A percentile compares a stretch with the other conserved stretches of the same genome.
phyloP scores from a whole-genome alignment of 495 filamentous ascomycete genomes.

The Aspergillus panamensis region DNA sequence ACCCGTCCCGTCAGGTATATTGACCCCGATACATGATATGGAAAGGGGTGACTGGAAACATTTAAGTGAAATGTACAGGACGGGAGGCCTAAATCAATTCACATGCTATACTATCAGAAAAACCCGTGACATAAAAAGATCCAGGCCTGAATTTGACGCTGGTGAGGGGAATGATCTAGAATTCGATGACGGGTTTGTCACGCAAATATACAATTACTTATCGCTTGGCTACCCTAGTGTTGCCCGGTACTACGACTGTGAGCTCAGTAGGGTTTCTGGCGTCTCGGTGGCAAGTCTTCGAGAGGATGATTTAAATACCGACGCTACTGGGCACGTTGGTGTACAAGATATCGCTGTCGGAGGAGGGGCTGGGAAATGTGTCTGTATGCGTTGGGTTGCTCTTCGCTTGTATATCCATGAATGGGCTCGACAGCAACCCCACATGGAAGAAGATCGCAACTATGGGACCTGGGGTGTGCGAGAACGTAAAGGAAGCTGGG shows the following conservation, averaged over 20 bases:
- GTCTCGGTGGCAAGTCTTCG: slow-evolving; percentile 63
- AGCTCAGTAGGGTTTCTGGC: slow-evolving; percentile 73
- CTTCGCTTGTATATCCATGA: slow-evolving; percentile 76
- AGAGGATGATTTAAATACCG: slow-evolving; percentile 63
- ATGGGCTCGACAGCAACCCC: slow-evolving; percentile 78
- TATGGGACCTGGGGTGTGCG: slow-evolving; percentile 66
- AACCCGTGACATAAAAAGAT: neutral
- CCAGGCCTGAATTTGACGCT: slow-evolving; percentile 46
- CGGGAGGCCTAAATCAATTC: neutral
- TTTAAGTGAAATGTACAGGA: neutral
- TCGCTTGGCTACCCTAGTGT: slow-evolving; percentile 85
- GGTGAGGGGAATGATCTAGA: slow-evolving; percentile 58
- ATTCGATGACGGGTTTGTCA: slow-evolving; percentile 80
- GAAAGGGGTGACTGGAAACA: neutral
- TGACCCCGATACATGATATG: slow-evolving; percentile 22
- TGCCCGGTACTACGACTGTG: slow-evolving; percentile 75
- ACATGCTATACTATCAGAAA: neutral
- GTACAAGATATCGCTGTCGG: slow-evolving; percentile 41
- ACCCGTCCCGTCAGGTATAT: neutral
- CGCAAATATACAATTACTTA: slow-evolving; percentile 94
- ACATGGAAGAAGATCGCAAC: slow-evolving; percentile 46
- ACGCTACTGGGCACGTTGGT: slow-evolving; percentile 64
- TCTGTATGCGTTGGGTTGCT: slow-evolving; percentile 73
- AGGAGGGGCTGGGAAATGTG: slow-evolving; percentile 35
- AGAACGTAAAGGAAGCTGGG: slow-evolving; percentile 79